phyloP scores from a whole-genome alignment of 805 yeast species.

The Candida germanica region DNA sequence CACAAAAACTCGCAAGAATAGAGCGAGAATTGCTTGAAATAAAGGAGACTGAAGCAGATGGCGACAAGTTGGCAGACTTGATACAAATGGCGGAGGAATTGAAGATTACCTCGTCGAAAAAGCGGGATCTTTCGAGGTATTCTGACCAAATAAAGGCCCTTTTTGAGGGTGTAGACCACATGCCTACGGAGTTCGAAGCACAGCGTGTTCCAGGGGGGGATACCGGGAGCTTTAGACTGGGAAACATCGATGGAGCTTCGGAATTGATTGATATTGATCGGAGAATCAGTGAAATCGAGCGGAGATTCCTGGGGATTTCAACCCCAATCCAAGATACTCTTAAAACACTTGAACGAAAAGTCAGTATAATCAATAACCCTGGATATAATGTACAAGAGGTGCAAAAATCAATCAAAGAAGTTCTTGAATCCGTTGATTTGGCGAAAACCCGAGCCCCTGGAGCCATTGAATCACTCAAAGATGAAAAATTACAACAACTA shows the following conservation, averaged over 20 bases:
- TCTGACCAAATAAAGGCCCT: neutral
- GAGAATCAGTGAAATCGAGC: slow-evolving; percentile 7
- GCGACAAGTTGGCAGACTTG: slow-evolving; percentile 7
- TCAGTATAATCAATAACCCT: slow-evolving; percentile 34
- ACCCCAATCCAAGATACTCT: slow-evolving; percentile 18
- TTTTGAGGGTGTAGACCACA: slow-evolving; percentile 1
- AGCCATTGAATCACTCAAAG: slow-evolving; percentile 4
- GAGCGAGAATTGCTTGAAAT: slow-evolving; percentile 39
- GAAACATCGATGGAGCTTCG: neutral
- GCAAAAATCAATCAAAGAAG: slow-evolving; percentile 20
- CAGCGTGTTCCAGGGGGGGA: neutral
- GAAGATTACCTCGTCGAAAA: neutral
- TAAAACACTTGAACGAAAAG: slow-evolving; percentile 31
- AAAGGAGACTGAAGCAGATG: slow-evolving; percentile 14
- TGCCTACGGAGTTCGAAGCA: neutral
- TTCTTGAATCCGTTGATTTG: slow-evolving; percentile 26
- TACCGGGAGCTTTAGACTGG: neutral
- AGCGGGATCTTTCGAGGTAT: neutral
- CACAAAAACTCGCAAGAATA: slow-evolving; percentile 37
- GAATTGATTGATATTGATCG: slow-evolving; percentile 10
- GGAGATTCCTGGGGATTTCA: slow-evolving; percentile 4
- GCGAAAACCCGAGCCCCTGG: slow-evolving; percentile 9
- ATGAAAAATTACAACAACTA: slow-evolving; percentile 23
- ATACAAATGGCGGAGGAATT: slow-evolving; percentile 8
- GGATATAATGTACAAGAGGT: slow-evolving; percentile 25